A percentile compares a stretch with the other conserved stretches of the same genome.
These are phyloP conservation scores for Globisporangium recalcitrans DNA, from an alignment of 352 stramenopile species.

Conservation along the genomic window DNA sequence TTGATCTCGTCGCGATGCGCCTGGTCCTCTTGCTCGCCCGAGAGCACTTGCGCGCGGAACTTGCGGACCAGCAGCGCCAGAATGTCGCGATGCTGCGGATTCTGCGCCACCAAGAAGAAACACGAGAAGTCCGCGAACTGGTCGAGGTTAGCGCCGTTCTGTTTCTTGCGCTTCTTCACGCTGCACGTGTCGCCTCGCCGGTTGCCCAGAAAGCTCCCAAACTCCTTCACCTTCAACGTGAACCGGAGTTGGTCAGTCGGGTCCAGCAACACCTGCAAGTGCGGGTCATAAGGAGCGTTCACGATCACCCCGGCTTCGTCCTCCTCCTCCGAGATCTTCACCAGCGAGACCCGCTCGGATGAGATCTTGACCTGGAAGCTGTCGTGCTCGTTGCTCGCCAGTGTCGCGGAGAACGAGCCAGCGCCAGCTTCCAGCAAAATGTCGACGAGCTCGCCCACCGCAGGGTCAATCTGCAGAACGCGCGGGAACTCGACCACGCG, in stretches of 20 bases:
- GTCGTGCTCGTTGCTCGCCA: slow-evolving; percentile 73
- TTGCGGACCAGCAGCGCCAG: slow-evolving; percentile 61
- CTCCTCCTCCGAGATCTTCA: slow-evolving; percentile 75
- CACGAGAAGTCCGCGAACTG: slow-evolving; percentile 52
- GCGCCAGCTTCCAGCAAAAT: slow-evolving; percentile 62
- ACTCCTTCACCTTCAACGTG: slow-evolving; percentile 70
- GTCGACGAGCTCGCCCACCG: slow-evolving; percentile 64
- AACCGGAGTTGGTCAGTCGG: slow-evolving; percentile 60
- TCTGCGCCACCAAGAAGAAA: slow-evolving; percentile 75
- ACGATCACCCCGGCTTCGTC: slow-evolving; percentile 57
- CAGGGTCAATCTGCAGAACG: slow-evolving; percentile 48
- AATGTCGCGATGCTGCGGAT: slow-evolving; percentile 75
- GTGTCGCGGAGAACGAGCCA: slow-evolving; percentile 71
- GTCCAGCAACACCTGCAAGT: slow-evolving; percentile 72
- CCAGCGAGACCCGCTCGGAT: slow-evolving; percentile 36
- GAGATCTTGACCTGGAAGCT: slow-evolving; percentile 82
- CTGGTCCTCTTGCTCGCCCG: slow-evolving; percentile 44
- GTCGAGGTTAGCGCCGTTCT: not conserved
- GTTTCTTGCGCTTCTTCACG: slow-evolving; percentile 31
- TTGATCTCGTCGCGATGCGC: slow-evolving; percentile 58
- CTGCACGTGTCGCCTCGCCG: slow-evolving; percentile 56
- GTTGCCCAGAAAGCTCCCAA: slow-evolving; percentile 67
- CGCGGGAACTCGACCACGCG: slow-evolving; percentile 49
- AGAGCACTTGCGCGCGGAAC: slow-evolving; percentile 54
- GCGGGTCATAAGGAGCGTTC: slow-evolving; percentile 41